Conservation (phyloP, 768 basidiomycete species). For the Tulasnella calospora region DNA sequence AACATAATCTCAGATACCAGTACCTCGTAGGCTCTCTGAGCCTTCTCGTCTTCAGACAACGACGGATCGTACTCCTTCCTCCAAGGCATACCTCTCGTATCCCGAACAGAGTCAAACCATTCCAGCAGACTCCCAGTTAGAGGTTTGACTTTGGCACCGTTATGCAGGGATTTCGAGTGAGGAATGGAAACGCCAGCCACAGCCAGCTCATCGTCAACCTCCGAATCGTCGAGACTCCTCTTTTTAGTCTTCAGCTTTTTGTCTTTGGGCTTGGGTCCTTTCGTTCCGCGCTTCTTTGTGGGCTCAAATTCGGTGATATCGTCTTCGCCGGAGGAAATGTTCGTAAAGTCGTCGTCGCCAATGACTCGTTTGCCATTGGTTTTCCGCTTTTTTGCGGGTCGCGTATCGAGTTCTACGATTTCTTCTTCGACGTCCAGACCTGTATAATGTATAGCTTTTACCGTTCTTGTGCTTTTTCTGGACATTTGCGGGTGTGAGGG, state of each 20-base stretch:
- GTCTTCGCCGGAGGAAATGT: background rate
- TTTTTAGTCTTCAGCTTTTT: background rate
- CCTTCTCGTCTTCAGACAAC: constrained; percentile 53
- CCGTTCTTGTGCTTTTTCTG: constrained; percentile 7
- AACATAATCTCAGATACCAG: constrained; percentile 89
- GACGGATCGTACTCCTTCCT: constrained; percentile 56
- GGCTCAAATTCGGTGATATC: background rate
- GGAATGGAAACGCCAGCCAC: background rate
- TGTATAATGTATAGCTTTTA: background rate
- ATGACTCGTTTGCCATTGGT: background rate
- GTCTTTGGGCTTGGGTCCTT: background rate
- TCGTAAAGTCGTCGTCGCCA: background rate
- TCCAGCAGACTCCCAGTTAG: constrained; percentile 28
- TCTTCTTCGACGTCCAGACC: constrained; percentile 11
- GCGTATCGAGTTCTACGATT: background rate
- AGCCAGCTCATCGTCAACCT: background rate
- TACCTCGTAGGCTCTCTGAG: constrained; percentile 91
- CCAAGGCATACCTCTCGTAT: constrained; percentile 85
- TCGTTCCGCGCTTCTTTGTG: background rate
- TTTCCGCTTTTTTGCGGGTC: background rate
- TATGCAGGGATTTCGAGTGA: background rate
- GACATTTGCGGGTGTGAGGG: background rate
- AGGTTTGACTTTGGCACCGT: background rate
- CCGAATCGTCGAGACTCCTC: background rate
- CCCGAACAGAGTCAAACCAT: constrained; percentile 71